These are phyloP conservation scores for Potentilla sterilis DNA, from an alignment of 306 rosid species.

Conservation along the genomic window DNA sequence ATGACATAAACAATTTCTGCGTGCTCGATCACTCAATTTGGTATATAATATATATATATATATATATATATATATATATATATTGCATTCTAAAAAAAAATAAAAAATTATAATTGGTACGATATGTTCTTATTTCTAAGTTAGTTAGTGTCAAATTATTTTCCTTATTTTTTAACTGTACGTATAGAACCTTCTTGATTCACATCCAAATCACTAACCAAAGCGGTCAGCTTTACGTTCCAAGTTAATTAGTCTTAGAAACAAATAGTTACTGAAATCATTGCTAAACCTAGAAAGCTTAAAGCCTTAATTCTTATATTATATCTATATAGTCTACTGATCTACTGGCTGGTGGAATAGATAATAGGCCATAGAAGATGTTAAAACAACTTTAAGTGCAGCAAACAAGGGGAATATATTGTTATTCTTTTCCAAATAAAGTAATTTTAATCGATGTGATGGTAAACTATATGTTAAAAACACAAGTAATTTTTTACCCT, in stretches of 20 bases:
- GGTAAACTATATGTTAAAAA: background rate
- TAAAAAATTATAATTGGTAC: no score
- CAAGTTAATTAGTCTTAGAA: no score
- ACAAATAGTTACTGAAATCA: background rate
- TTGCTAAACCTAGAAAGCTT: background rate
- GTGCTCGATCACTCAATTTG: no score
- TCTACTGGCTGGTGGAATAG: background rate
- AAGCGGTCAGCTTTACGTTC: background rate
- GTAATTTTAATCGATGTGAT: slow-evolving; percentile 4
- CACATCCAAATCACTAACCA: slow-evolving; percentile 12
- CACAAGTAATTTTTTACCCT: background rate
- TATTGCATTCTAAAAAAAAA: no score
- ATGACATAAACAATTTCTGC: no score
- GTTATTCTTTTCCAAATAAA: background rate
- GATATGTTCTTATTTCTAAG: no score
- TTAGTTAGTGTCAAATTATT: background rate
- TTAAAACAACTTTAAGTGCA: background rate
- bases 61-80: no score
- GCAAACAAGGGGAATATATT: background rate
- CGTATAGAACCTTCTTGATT: slow-evolving; percentile 30
- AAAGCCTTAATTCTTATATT: background rate
- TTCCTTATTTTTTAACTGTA: background rate
- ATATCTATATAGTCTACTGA: background rate
- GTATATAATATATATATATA: no score
- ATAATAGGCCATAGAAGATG: background rate